Base-by-base conservation (phyloP, 2,329 filamentous ascomycete genomes). In the Cladosporium cucumerinum region DNA sequence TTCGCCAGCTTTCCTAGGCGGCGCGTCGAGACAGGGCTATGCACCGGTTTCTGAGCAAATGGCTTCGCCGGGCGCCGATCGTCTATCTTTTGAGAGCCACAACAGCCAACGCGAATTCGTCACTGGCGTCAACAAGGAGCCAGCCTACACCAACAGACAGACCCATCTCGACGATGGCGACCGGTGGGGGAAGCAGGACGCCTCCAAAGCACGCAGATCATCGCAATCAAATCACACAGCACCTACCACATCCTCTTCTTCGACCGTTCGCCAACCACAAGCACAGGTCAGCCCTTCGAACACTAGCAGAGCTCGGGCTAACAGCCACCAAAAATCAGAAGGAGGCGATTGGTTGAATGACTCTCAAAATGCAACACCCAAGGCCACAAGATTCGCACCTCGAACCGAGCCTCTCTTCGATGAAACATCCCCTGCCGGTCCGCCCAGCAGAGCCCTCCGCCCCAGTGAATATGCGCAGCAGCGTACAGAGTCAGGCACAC, bases 361-460 rank as follows among this genome's bases (percentile, higher is more conserved):
- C 16, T 72, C 71, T 21, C 66, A 62, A 16, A 68, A 68, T 51
- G 67, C 71, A 26, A 73, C 72, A 32, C 71, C 72, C 8, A 65
- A 68, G 46, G 70, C 71, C 21, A 51, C 57, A 43, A 62, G 30
- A 28, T 64, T 58, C 51, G 57, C 48, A 52, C 52, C 55, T 34
- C 65, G 36, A 36, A 72, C 72, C 21, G 65, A 70, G 52, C 64
- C 69, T 21, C 62, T 75, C 39, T 75, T 75, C 64, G 74, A 74
- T 46, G 60, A 62, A 16, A 69, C 70, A 12, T 76, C 74, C 23
- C 73, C 75, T n/a, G 64, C 64, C 16, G 73, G 75, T 25, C 73
- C 75, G 16, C 65, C 74, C 5, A 76, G 73, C 61, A 71, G 72
- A 12, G 73, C 73, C 8, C 51, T 74, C 18, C 69, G 71, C 54